Evolutionary conservation across 2,329 filamentous ascomycete genomes (phyloP).

Genomic region (Claviceps citrina): DNA sequence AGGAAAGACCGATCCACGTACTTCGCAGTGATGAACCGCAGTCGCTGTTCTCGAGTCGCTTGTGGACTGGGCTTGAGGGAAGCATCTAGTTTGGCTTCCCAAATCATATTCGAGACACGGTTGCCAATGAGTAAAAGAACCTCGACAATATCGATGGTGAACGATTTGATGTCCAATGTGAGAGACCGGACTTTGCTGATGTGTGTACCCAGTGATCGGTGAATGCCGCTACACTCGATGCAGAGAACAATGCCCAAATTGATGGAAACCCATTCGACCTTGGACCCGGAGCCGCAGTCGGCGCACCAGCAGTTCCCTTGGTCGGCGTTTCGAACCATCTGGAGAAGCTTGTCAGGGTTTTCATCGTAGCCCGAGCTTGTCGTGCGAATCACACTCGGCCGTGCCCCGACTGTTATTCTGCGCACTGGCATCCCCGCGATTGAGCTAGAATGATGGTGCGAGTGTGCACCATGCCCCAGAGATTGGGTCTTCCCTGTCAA

Average conservation of each 20-base stretch:
- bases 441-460: constrained; percentile 29
- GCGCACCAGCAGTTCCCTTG: constrained; percentile 89
- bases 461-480: constrained; percentile 38
- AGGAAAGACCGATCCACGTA: constrained; percentile 78
- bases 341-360: constrained; percentile 69
- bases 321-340: constrained; percentile 76
- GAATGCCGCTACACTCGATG: constrained; percentile 95
- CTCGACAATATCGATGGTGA: constrained; percentile 93
- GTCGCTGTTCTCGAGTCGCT: constrained; percentile 73
- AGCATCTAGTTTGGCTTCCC: constrained; percentile 73
- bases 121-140: constrained; percentile 84
- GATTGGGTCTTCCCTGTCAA: constrained; percentile 83
- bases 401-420: constrained; percentile 80
- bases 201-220: constrained; percentile 88
- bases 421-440: constrained; percentile 50
- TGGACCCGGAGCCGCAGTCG: constrained; percentile 79
- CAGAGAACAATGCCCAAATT: constrained; percentile 92
- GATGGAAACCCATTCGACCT: constrained; percentile 98
- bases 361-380: constrained; percentile 63
- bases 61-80: constrained; percentile 57
- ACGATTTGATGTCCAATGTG: constrained; percentile 88
- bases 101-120: constrained; percentile 87
- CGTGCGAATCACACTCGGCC: constrained; percentile 55
- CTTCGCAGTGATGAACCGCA: constrained; percentile 91
- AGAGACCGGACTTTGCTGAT: constrained; percentile 94